Evolutionary conservation across 2,329 filamentous ascomycete species (phyloP).

Genomic region (Byssochlamys sp.): DNA sequence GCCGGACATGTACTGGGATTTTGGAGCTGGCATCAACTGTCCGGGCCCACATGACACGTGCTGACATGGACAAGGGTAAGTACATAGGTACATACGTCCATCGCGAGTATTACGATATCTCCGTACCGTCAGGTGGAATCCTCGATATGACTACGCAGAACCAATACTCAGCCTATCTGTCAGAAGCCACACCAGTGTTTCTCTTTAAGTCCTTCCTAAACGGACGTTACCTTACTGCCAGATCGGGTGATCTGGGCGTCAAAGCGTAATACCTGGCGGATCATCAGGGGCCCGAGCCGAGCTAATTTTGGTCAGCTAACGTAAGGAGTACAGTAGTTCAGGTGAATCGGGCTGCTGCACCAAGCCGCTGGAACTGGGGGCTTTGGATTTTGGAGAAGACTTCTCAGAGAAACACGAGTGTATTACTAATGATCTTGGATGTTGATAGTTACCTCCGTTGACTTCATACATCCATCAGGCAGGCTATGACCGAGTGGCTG

Average conservation of each 20-base stretch:
- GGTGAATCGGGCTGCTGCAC: not conserved
- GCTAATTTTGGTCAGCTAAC: not conserved
- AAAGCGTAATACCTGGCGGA: not conserved
- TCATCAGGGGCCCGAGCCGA: not conserved
- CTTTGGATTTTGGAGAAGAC: not conserved
- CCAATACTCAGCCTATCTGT: not conserved
- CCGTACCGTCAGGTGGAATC: not conserved
- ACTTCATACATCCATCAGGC: too few species aligned
- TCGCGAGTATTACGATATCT: too few species aligned
- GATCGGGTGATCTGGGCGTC: not conserved
- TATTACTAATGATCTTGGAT: too few species aligned
- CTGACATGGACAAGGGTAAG: not conserved
- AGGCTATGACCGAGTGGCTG: too few species aligned
- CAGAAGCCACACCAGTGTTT: not conserved
- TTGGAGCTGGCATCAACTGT: not conserved
- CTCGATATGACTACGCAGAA: not conserved
- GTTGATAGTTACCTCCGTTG: too few species aligned
- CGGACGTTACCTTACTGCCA: not conserved
- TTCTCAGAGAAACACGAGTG: too few species aligned
- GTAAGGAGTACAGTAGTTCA: not conserved
- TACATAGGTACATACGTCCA: too few species aligned
- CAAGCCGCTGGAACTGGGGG: not conserved
- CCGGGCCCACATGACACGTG: not conserved
- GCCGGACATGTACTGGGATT: not conserved
- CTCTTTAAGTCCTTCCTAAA: not conserved